phyloP scores from a whole-genome alignment of 441 rosid species.

The Macaranga tanarius region DNA sequence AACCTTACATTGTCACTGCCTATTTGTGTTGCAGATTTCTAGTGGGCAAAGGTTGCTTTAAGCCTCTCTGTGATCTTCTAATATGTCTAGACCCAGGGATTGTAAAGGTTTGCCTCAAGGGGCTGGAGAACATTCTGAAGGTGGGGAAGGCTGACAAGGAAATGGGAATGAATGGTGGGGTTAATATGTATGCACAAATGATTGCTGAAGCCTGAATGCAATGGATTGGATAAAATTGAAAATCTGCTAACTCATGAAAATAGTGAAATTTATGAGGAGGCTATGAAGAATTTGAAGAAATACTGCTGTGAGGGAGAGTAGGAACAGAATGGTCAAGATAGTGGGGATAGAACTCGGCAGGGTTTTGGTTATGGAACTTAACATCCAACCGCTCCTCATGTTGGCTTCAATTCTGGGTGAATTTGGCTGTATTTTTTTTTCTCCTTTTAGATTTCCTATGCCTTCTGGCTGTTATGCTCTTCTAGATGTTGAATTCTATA shows the following conservation, averaged over 20 bases:
- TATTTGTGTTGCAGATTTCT: conserved; percentile 40
- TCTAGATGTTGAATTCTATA: not conserved
- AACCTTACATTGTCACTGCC: not conserved
- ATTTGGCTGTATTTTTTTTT: not conserved
- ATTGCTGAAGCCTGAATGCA: conserved; percentile 72
- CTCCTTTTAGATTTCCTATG: not conserved
- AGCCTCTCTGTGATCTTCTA: conserved; percentile 82
- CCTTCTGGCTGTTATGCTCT: not conserved
- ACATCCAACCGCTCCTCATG: conserved; percentile 41
- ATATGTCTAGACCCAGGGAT: conserved; percentile 80
- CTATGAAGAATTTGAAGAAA: conserved; percentile 69
- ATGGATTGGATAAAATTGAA: conserved; percentile 71
- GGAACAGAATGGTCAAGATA: conserved; percentile 51
- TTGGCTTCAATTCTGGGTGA: conserved; percentile 71
- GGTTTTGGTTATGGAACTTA: conserved; percentile 14
- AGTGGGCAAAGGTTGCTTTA: conserved; percentile 67
- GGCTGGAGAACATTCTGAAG: conserved; percentile 79
- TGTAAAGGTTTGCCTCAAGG: conserved; percentile 72
- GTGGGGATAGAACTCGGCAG: conserved; percentile 39
- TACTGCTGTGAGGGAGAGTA: conserved; percentile 84
- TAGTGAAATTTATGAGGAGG: conserved; percentile 66
- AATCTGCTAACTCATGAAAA: conserved; percentile 68
- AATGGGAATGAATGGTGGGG: conserved; percentile 46
- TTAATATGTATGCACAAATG: conserved; percentile 65
- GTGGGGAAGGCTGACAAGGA: conserved; percentile 73